A percentile compares a stretch with the other conserved stretches of the same genome.
phyloP scores from a whole-genome alignment of 805 yeast species.

The Blastobotrys muscicola region DNA sequence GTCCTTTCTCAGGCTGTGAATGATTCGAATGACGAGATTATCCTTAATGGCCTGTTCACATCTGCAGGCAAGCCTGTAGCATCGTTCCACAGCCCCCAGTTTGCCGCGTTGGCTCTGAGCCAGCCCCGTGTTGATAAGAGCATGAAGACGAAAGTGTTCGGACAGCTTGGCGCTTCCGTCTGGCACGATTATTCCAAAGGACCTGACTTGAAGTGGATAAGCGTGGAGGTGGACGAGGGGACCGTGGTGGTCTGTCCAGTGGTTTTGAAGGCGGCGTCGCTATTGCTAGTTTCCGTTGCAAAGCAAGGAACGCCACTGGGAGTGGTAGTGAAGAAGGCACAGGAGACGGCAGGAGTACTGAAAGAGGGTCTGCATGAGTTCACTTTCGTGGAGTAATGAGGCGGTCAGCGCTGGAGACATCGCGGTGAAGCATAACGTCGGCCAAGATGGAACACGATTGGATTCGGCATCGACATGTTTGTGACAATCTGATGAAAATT shows the following conservation, averaged over 20 bases:
- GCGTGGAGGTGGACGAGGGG: conserved; percentile 19
- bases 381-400: conserved; percentile 4
- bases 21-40: not conserved
- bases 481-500: too few relatives aligned
- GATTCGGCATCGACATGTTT: too few relatives aligned
- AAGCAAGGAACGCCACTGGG: conserved; percentile 22
- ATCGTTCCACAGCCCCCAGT: conserved; percentile 16
- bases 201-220: conserved; percentile 17
- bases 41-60: conserved; percentile 8
- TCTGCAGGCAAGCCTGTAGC: conserved; percentile 15
- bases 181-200: conserved; percentile 19
- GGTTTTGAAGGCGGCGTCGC: conserved; percentile 3
- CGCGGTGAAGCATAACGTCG: too few relatives aligned
- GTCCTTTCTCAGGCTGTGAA: conserved; percentile 18
- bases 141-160: conserved; percentile 24
- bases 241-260: conserved; percentile 14
- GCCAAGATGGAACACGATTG: too few relatives aligned
- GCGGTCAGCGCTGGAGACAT: not conserved
- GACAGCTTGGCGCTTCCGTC: conserved; percentile 23
- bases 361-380: conserved; percentile 18
- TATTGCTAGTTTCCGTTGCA: conserved; percentile 21
- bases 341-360: conserved; percentile 19
- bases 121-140: conserved; percentile 17
- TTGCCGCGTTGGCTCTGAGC: conserved; percentile 7
- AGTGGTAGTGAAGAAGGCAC: conserved; percentile 15